Evolutionary conservation across 2,329 filamentous ascomycete species (phyloP), one percentile per base, ranked within the genome.

Genomic region (Cladosporium phlei): DNA sequence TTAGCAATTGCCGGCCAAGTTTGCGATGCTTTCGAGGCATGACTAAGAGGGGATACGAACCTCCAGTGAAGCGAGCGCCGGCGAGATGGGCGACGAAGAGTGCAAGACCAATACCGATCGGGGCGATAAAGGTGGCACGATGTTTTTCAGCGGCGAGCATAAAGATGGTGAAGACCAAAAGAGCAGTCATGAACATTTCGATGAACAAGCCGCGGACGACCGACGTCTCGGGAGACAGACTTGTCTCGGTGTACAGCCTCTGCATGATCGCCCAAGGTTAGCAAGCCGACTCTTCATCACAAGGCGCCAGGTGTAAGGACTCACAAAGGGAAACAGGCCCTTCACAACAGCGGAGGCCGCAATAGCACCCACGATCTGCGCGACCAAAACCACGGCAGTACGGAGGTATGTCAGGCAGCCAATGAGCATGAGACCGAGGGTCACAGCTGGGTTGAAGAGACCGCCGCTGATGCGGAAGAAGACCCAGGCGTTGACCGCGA

Each of bases 341-440:
- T 65, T 67, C 10, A 74, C 70, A 4, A 75, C 50, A 5, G 59
- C 72, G 14, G 72, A 67, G 35, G 72, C 66, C 16, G 67, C 57
- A 38, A 76, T 71, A 38, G 62, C 68, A 29, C 69, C 72, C 12
- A 72, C 51, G 2, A 75, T 55, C 58, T 76, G 72, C 3, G 70
- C 59, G 50, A 73, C 48, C 45, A 73, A 66, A 52, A 74, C 63
- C 24, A 75, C 50, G 22, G 52, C 50, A 11, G 65, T 71, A 37
- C 72, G 68, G 24, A 65, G 25, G 68, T 69, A 74, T 20, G 60
- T 60, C 16, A 75, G 57, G 9, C 69, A 71, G 38, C 73, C 73
- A 46, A 74, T 66, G 42, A 76, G 56, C 21, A 65, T 66, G 56
- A 76, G 59, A 16, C 68, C 72, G 19, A 76, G 55, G 1, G 71